Conservation (phyloP, 768 basidiomycete species). For the Hygrocybe punicea region DNA sequence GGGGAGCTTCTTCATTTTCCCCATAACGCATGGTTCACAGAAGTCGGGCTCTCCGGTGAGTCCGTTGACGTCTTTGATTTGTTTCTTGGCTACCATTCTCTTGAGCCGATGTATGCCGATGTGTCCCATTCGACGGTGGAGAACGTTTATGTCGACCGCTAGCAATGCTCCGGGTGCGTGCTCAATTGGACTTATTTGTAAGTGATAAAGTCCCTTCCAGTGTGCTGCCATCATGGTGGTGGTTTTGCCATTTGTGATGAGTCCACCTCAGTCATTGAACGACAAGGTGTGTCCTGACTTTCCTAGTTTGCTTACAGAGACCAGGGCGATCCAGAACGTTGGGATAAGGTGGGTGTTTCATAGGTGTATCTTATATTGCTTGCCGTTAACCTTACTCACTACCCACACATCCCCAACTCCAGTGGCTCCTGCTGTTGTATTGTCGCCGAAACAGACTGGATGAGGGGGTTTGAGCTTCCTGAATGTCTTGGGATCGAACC, state of each 20-base stretch:
- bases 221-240: neutral
- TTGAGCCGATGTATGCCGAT: constrained; percentile 13
- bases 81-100: constrained; percentile 15
- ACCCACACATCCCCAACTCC: constrained; percentile 3
- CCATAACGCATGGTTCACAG: constrained; percentile 33
- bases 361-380: constrained; percentile 7
- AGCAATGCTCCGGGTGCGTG: neutral
- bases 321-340: constrained; percentile 12
- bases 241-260: neutral
- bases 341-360: constrained; percentile 13
- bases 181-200: constrained; percentile 3
- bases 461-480: constrained; percentile 9
- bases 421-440: constrained; percentile 9
- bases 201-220: neutral
- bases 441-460: constrained; percentile 9
- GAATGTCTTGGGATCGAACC: neutral
- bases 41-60: constrained; percentile 2
- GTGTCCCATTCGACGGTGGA: constrained; percentile 20
- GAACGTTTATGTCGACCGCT: constrained; percentile 15
- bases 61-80: constrained; percentile 13
- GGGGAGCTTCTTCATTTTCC: constrained; percentile 27
- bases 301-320: constrained; percentile 11
- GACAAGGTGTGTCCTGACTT: constrained; percentile 4
- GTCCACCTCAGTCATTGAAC: neutral
- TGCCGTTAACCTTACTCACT: constrained; percentile 9